phyloP scores from a whole-genome alignment of 306 rosid genomes.

The Trifolium dubium region DNA sequence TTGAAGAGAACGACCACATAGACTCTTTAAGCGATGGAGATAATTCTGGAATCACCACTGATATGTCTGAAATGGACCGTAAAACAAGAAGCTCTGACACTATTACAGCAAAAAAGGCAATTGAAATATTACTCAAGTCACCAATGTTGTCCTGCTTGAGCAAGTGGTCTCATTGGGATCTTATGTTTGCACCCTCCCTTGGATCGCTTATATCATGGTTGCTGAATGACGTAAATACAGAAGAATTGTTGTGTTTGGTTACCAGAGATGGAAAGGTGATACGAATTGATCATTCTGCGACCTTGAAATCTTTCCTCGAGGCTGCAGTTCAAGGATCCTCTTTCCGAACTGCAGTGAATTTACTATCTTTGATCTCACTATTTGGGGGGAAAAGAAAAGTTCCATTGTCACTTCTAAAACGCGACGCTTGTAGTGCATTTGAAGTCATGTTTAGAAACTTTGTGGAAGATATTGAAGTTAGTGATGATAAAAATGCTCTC shows the following conservation, averaged over 20 bases:
- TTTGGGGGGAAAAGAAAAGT: constrained; percentile 78
- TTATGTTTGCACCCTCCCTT: constrained; percentile 74
- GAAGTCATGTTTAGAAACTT: constrained; percentile 66
- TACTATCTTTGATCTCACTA: constrained; percentile 68
- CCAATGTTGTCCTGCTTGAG: constrained; percentile 85
- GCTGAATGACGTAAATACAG: constrained; percentile 65
- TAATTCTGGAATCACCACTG: constrained; percentile 45
- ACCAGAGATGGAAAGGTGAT: constrained; percentile 79
- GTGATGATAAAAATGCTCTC: constrained; percentile 45
- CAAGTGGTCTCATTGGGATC: constrained; percentile 96
- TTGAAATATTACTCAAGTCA: constrained; percentile 66
- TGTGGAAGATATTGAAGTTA: constrained; percentile 50
- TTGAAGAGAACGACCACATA: constrained; percentile 43
- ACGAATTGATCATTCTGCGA: constrained; percentile 77
- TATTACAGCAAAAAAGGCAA: constrained; percentile 64
- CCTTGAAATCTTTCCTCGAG: constrained; percentile 76
- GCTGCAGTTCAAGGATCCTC: constrained; percentile 83
- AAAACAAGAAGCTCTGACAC: constrained; percentile 42
- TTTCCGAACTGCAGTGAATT: constrained; percentile 74
- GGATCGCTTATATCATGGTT: constrained; percentile 89
- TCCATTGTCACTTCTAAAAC: constrained; percentile 76
- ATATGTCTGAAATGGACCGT: constrained; percentile 39
- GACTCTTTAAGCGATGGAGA: constrained; percentile 54
- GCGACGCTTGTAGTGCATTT: constrained; percentile 72
- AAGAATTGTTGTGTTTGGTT: constrained; percentile 77